Evolutionary conservation across 305 asterid species (phyloP).

Genomic region (Fraxinus angustifolia): DNA sequence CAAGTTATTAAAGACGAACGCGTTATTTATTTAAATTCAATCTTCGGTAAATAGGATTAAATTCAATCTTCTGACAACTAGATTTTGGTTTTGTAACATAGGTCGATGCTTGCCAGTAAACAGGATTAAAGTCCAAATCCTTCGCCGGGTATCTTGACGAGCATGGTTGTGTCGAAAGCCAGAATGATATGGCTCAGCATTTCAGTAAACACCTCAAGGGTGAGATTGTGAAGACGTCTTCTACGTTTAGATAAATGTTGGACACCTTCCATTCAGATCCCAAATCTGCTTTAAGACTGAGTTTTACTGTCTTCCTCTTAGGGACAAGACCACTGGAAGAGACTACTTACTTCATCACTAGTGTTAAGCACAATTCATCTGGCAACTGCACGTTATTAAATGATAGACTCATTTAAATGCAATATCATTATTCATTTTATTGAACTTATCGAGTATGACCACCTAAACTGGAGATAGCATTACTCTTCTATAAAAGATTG

Average conservation of each 20-base stretch:
- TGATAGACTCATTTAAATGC: too few species aligned
- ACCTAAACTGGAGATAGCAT: too few species aligned
- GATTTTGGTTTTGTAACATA: slow-evolving; percentile 58
- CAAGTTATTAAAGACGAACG: too few species aligned
- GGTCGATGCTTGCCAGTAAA: slow-evolving; percentile 43
- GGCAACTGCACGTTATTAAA: too few species aligned
- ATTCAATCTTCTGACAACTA: too few species aligned
- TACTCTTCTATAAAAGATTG: too few species aligned
- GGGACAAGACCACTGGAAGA: neutral
- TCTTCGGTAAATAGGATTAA: neutral
- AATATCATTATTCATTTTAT: too few species aligned
- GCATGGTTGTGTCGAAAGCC: slow-evolving; percentile 42
- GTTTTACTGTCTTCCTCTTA: neutral
- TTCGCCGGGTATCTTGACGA: slow-evolving; percentile 23
- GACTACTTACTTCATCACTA: too few species aligned
- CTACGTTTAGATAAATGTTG: neutral
- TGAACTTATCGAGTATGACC: too few species aligned
- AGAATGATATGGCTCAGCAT: slow-evolving; percentile 41
- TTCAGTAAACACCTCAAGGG: slow-evolving; percentile 41
- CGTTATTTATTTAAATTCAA: neutral
- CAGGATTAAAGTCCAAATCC: neutral
- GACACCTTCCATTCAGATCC: neutral
- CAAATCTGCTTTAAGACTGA: neutral
- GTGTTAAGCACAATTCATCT: too few species aligned
- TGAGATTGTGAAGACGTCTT: slow-evolving; percentile 6